Conservation (phyloP, 352 stramenopile species). For the Elongisporangium senticosum region DNA sequence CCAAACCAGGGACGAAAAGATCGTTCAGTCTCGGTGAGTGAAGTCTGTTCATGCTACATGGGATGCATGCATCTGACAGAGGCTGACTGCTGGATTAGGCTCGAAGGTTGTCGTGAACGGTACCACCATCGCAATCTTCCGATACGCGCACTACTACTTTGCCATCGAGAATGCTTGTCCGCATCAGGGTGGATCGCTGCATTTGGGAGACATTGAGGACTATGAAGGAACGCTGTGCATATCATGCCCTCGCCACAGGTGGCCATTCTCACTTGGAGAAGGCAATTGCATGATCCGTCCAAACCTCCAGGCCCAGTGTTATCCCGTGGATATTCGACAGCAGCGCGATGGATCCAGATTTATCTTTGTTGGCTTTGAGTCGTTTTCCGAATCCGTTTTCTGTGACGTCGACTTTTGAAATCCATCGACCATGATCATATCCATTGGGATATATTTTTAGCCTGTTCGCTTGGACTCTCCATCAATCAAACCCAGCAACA, state of each 20-base stretch:
- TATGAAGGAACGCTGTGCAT: constrained; percentile 66
- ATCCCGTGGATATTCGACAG: constrained; percentile 47
- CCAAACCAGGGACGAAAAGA: constrained; percentile 38
- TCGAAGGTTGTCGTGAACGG: constrained; percentile 62
- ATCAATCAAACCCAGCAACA: not conserved
- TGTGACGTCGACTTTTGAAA: constrained; percentile 72
- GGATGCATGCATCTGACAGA: not conserved
- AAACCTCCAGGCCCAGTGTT: constrained; percentile 48
- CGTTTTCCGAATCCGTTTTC: constrained; percentile 54
- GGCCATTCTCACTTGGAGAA: constrained; percentile 75
- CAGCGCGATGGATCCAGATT: constrained; percentile 35
- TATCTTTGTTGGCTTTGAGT: constrained; percentile 68
- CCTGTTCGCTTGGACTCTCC: not conserved
- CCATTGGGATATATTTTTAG: not conserved
- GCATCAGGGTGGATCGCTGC: constrained; percentile 71
- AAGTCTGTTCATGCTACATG: not conserved
- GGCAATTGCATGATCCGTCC: constrained; percentile 56
- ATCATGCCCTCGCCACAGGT: constrained; percentile 75
- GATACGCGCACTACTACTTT: constrained; percentile 59
- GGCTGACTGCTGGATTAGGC: constrained; percentile 17
- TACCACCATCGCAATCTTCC: constrained; percentile 75
- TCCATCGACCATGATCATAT: not conserved
- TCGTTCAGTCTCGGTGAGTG: not conserved
- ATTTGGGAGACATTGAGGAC: constrained; percentile 85
- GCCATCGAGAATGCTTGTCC: constrained; percentile 76